Evolutionary conservation across 768 basidiomycete genomes (phyloP).

Genomic region (Gloeophyllum trabeum): DNA sequence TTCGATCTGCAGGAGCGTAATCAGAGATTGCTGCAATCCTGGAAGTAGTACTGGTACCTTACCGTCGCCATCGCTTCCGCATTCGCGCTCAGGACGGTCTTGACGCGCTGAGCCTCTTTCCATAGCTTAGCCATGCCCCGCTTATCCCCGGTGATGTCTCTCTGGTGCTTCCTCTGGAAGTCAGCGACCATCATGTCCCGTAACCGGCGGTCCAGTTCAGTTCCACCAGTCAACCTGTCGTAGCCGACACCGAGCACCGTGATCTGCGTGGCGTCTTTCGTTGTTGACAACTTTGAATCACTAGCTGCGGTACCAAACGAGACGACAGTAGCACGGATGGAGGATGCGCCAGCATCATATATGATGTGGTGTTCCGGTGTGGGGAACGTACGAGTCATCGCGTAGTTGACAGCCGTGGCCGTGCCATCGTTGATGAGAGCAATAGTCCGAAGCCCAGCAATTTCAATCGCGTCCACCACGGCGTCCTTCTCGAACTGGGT

Average conservation of each 20-base stretch:
- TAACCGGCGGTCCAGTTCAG: conserved; percentile 75
- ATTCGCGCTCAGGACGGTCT: conserved; percentile 90
- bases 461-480: conserved; percentile 83
- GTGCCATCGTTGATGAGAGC: conserved; percentile 89
- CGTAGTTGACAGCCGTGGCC: conserved; percentile 94
- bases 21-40: no score
- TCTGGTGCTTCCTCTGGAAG: conserved; percentile 64
- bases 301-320: conserved; percentile 43
- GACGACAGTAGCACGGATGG: conserved; percentile 69
- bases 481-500: conserved; percentile 88
- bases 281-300: conserved; percentile 33
- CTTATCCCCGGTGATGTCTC: conserved; percentile 60
- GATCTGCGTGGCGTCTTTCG: conserved; percentile 53
- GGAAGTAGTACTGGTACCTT: conserved; percentile 18
- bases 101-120: conserved; percentile 89
- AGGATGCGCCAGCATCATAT: conserved; percentile 87
- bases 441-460: conserved; percentile 76
- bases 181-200: conserved; percentile 68
- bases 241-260: conserved; percentile 75
- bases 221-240: conserved; percentile 66
- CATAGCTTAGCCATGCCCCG: conserved; percentile 87
- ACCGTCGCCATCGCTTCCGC: conserved; percentile 65
- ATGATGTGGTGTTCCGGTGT: conserved; percentile 78
- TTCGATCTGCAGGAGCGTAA: conserved; percentile 47
- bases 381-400: conserved; percentile 88